Percentiles rank a stretch among this genome's conserved stretches.
Conservation (phyloP, 495 filamentous ascomycete species). For the Friedmanniomyces endolithicus region DNA sequence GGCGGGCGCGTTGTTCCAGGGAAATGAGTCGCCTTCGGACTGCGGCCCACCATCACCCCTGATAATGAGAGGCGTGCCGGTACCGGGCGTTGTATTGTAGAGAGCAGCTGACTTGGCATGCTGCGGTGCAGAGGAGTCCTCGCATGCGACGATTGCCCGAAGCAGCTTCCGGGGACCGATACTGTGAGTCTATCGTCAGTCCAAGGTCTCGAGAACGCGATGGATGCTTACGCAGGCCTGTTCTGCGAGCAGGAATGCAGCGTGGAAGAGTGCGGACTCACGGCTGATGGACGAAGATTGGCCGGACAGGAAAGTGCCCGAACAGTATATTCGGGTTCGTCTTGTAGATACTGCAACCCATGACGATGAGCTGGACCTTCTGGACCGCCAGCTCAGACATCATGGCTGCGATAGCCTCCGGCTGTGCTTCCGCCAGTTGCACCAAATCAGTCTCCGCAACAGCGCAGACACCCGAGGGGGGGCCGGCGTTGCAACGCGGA, state of each 20-base stretch:
- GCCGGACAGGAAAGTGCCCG: neutral
- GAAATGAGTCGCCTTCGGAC: neutral
- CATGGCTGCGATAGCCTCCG: neutral
- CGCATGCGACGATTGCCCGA: neutral
- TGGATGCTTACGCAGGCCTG: too few relatives aligned
- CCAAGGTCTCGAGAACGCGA: neutral
- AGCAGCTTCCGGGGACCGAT: constrained; percentile 6
- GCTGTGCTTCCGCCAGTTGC: neutral
- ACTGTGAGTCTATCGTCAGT: neutral
- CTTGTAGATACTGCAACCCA: neutral
- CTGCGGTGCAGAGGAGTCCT: neutral
- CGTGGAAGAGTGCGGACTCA: neutral
- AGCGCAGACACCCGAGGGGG: neutral
- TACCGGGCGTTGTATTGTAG: neutral
- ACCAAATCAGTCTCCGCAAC: neutral
- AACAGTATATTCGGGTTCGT: neutral
- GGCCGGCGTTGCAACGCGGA: neutral
- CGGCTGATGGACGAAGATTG: neutral
- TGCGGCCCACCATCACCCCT: neutral
- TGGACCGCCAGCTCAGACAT: neutral
- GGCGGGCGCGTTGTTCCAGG: neutral
- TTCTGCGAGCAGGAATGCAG: neutral
- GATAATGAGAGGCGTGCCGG: neutral
- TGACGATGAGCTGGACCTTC: neutral
- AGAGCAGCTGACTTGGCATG: neutral